Conservation (phyloP, 1,284 basidiomycete genomes). For the Rhodotorula sp. region DNA sequence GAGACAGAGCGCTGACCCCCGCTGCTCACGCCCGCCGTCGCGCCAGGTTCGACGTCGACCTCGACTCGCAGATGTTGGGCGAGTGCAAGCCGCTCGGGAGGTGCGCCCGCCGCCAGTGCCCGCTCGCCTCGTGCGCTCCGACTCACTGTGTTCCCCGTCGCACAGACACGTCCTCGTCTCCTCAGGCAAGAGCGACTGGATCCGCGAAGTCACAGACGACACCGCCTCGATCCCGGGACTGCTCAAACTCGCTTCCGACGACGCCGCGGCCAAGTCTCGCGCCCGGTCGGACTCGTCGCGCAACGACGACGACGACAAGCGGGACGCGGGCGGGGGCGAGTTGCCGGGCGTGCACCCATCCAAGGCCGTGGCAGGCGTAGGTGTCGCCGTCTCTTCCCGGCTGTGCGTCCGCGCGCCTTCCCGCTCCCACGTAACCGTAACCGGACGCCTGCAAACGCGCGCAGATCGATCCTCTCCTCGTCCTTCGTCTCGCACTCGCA, state of each 20-base stretch:
- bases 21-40: no score
- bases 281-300: no score
- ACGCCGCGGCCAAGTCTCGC: background rate
- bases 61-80: conserved; percentile 59
- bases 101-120: conserved; percentile 41
- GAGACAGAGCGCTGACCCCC: no score
- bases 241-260: conserved; percentile 12
- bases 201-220: conserved; percentile 33
- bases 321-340: background rate
- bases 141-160: no score
- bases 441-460: no score
- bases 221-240: conserved; percentile 11
- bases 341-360: conserved; percentile 16
- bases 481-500: conserved; percentile 63
- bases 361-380: background rate
- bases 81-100: conserved; percentile 76
- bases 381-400: background rate
- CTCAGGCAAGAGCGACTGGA: conserved; percentile 64
- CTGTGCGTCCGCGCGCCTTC: background rate
- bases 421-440: no score
- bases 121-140: no score
- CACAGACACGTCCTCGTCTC: conserved; percentile 69
- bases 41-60: conserved; percentile 39
- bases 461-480: conserved; percentile 71
- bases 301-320: no score